Conservation (phyloP, 495 filamentous ascomycete species). For the Penicillium chermesinum region DNA sequence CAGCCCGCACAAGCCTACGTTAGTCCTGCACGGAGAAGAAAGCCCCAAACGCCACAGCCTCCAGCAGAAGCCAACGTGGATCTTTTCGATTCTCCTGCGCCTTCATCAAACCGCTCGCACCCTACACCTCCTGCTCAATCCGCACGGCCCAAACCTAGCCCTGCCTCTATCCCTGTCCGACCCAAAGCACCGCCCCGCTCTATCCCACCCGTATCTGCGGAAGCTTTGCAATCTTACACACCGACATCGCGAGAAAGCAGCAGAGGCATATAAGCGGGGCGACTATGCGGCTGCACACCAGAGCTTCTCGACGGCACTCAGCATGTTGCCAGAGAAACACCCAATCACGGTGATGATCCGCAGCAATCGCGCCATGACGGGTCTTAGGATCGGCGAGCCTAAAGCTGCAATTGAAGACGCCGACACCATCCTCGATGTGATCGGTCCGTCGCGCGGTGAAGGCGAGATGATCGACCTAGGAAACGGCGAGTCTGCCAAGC, state of each 20-base stretch:
- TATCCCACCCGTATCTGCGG: slow-evolving; percentile 62
- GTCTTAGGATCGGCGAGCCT: slow-evolving; percentile 82
- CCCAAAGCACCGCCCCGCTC: slow-evolving; percentile 53
- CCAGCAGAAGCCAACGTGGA: slow-evolving; percentile 48
- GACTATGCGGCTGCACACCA: slow-evolving; percentile 84
- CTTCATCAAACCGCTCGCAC: slow-evolving; percentile 24
- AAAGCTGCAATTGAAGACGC: slow-evolving; percentile 79
- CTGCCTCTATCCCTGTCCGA: slow-evolving; percentile 38
- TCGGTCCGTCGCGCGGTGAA: slow-evolving; percentile 73
- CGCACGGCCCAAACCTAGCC: slow-evolving; percentile 19
- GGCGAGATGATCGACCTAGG: slow-evolving; percentile 70
- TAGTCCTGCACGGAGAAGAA: slow-evolving; percentile 79
- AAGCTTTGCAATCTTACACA: slow-evolving; percentile 67
- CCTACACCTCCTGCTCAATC: slow-evolving; percentile 29
- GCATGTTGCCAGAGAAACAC: slow-evolving; percentile 70
- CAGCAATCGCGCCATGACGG: slow-evolving; percentile 86
- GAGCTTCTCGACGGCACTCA: slow-evolving; percentile 71
- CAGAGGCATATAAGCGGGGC: slow-evolving; percentile 85
- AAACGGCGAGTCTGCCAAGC: slow-evolving; percentile 60
- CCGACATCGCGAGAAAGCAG: slow-evolving; percentile 69
- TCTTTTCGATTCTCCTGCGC: slow-evolving; percentile 49
- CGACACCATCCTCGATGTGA: slow-evolving; percentile 71
- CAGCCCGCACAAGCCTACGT: slow-evolving; percentile 81
- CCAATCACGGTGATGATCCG: slow-evolving; percentile 79
- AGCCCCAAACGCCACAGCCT: slow-evolving; percentile 45